Conservation (phyloP, 83 land plant genomes). For the Picea mariana region DNA sequence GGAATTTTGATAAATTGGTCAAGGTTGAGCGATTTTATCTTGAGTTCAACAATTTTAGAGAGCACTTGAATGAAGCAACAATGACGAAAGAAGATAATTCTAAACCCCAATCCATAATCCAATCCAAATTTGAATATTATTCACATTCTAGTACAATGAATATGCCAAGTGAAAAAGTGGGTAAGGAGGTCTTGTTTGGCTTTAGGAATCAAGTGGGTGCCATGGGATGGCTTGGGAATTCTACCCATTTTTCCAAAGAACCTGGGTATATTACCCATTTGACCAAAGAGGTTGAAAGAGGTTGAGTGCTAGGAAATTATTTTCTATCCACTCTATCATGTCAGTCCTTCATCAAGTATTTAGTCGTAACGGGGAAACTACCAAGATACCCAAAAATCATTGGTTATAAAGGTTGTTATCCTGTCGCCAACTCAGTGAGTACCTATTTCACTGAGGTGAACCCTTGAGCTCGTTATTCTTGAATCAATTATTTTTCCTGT, state of each 20-base stretch:
- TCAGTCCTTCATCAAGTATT: too few species aligned
- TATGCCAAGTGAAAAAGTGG: not conserved
- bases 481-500: too few species aligned
- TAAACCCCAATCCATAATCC: not conserved
- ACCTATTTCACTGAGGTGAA: too few species aligned
- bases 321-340: too few species aligned
- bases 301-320: too few species aligned
- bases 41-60: not conserved
- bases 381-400: too few species aligned
- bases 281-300: not conserved
- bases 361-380: too few species aligned
- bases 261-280: not conserved
- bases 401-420: too few species aligned
- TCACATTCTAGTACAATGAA: constrained; percentile 3
- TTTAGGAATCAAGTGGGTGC: constrained; percentile 1
- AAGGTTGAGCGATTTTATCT: not conserved
- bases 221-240: not conserved
- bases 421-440: too few species aligned
- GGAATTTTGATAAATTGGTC: constrained; percentile 2
- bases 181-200: not conserved
- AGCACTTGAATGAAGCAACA: not conserved
- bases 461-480: too few species aligned
- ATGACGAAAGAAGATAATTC: not conserved
- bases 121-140: not conserved
- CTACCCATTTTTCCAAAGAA: not conserved